Evolutionary conservation across 495 filamentous ascomycete species (phyloP).

Genomic region (Delitschia confertaspora): DNA sequence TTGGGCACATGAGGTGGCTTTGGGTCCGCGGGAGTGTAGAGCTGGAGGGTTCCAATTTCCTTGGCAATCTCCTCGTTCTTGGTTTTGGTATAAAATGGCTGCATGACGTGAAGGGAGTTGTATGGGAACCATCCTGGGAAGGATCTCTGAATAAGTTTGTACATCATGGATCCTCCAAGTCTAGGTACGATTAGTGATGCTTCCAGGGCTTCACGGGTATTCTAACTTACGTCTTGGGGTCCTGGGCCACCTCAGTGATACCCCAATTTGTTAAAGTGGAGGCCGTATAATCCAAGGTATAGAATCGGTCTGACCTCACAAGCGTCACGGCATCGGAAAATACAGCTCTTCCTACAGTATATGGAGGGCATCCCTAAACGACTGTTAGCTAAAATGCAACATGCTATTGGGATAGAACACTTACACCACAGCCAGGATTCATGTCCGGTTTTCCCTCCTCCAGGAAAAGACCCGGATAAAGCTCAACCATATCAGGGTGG

Average conservation of each 20-base stretch:
- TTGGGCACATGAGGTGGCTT: conserved; percentile 2
- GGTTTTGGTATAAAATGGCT: conserved; percentile 31
- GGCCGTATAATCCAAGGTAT: conserved; percentile 27
- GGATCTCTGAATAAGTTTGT: conserved; percentile 29
- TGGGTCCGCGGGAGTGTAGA: conserved; percentile 16
- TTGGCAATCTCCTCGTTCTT: conserved; percentile 28
- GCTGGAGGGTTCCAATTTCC: conserved; percentile 19
- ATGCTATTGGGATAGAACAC: too few relatives aligned
- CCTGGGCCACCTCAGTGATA: conserved; percentile 27
- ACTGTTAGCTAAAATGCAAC: too few relatives aligned
- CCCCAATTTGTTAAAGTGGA: conserved; percentile 28
- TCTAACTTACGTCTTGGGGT: conserved; percentile 18
- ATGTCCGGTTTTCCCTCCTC: neutral
- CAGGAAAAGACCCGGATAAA: conserved; percentile 10
- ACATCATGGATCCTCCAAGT: conserved; percentile 28
- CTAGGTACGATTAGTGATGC: too few relatives aligned
- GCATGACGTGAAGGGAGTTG: conserved; percentile 29
- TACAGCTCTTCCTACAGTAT: conserved; percentile 7
- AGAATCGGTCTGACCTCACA: conserved; percentile 25
- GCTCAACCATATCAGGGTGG: conserved; percentile 9
- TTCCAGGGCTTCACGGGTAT: too few relatives aligned
- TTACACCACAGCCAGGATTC: conserved; percentile 7
- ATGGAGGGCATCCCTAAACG: neutral
- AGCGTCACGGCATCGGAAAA: conserved; percentile 28
- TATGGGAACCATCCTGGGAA: conserved; percentile 32